Conservation (phyloP, 2,329 filamentous ascomycete species). For the Beauveria caledonica region DNA sequence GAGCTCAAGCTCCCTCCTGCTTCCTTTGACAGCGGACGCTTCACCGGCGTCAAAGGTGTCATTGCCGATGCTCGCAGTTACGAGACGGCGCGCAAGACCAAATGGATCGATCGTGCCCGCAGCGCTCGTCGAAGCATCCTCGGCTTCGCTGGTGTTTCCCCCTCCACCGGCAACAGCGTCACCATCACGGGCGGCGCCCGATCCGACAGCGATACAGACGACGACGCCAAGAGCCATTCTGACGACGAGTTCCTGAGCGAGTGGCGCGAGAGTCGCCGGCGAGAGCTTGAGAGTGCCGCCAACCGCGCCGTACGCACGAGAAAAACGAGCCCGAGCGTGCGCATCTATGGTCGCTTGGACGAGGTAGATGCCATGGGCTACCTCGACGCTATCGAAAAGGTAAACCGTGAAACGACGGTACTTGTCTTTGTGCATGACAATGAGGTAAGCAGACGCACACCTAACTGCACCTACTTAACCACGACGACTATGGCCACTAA, state of each 20-base stretch:
- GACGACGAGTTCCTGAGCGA: slow-evolving; percentile 72
- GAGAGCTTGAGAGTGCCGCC: slow-evolving; percentile 63
- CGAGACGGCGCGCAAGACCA: slow-evolving; percentile 54
- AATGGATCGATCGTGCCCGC: slow-evolving; percentile 45
- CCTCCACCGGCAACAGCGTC: slow-evolving; percentile 21
- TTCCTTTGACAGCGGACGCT: slow-evolving; percentile 57
- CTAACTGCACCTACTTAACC: not conserved
- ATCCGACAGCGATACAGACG: slow-evolving; percentile 38
- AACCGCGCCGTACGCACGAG: slow-evolving; percentile 49
- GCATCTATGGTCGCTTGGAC: slow-evolving; percentile 71
- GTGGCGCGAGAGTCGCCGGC: slow-evolving; percentile 75
- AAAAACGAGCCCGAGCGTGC: slow-evolving; percentile 66
- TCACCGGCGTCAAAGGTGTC: slow-evolving; percentile 79
- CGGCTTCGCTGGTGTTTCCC: slow-evolving; percentile 30
- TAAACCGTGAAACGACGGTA: slow-evolving; percentile 69
- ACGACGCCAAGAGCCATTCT: slow-evolving; percentile 39
- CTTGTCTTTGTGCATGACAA: slow-evolving; percentile 92
- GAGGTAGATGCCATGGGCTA: slow-evolving; percentile 86
- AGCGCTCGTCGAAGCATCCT: slow-evolving; percentile 49
- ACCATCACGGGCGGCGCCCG: slow-evolving; percentile 23
- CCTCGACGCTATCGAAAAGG: slow-evolving; percentile 92
- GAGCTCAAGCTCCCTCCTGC: slow-evolving; percentile 53
- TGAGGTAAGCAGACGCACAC: slow-evolving; percentile 50
- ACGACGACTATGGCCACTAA: not conserved
- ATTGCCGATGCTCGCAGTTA: slow-evolving; percentile 76